Percentiles rank a stretch among this genome's conserved stretches.
Conservation (phyloP, 2,329 filamentous ascomycete species). For the Lachnellula occidentalis region DNA sequence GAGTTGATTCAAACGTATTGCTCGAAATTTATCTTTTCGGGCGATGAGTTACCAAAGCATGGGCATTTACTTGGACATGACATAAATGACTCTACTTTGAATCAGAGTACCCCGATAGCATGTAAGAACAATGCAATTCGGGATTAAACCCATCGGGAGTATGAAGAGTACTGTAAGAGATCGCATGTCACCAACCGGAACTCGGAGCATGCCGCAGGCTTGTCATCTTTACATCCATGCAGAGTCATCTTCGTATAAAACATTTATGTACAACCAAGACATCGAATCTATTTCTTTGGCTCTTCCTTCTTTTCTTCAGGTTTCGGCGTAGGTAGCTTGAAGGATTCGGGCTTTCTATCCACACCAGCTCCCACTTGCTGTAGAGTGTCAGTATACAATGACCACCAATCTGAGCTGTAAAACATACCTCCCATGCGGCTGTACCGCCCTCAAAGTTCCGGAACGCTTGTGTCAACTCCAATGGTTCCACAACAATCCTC, state of each 20-base stretch:
- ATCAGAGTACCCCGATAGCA: too few relatives aligned
- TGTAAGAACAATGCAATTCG: too few relatives aligned
- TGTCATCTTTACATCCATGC: neutral
- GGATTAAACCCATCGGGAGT: too few relatives aligned
- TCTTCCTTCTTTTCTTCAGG: slow-evolving; percentile 89
- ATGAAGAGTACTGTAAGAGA: too few relatives aligned
- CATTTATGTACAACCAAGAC: slow-evolving; percentile 26
- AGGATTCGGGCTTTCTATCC: slow-evolving; percentile 75
- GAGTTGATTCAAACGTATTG: too few relatives aligned
- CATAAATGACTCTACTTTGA: too few relatives aligned
- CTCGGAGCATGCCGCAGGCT: too few relatives aligned
- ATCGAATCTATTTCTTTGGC: slow-evolving; percentile 70
- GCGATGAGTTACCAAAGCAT: too few relatives aligned
- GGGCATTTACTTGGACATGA: too few relatives aligned
- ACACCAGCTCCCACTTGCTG: slow-evolving; percentile 66
- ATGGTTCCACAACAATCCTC: slow-evolving; percentile 93
- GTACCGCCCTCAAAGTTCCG: slow-evolving; percentile 93
- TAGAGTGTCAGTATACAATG: slow-evolving; percentile 31
- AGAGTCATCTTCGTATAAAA: slow-evolving; percentile 9
- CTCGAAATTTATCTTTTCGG: too few relatives aligned
- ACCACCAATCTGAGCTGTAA: slow-evolving; percentile 21
- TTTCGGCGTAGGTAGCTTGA: slow-evolving; percentile 93
- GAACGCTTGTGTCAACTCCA: slow-evolving; percentile 97
- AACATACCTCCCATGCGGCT: slow-evolving; percentile 64
- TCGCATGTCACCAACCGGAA: too few relatives aligned